These are phyloP conservation scores for Candida railenensis DNA, from an alignment of 805 yeast species.

Conservation along the genomic window DNA sequence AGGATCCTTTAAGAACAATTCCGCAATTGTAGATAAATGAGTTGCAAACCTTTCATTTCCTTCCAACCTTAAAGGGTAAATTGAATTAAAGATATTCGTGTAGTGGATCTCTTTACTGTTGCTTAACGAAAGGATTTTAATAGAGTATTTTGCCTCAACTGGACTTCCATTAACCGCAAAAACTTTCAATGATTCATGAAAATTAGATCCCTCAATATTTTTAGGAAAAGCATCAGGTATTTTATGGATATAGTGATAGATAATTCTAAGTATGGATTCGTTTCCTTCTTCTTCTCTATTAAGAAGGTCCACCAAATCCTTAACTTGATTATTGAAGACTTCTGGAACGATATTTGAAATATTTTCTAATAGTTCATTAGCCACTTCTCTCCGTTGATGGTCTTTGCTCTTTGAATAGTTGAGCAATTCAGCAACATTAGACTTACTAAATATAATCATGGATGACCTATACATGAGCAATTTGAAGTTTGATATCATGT, in stretches of 20 bases:
- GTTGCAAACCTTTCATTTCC: constrained; percentile 44
- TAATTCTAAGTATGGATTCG: constrained; percentile 52
- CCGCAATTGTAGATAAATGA: constrained; percentile 59
- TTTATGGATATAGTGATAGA: constrained; percentile 56
- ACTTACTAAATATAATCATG: constrained; percentile 59
- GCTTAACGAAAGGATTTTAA: constrained; percentile 54
- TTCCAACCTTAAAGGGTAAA: constrained; percentile 51
- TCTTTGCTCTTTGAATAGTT: constrained; percentile 38
- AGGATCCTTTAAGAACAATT: constrained; percentile 52
- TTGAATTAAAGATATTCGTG: constrained; percentile 34
- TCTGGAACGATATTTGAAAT: constrained; percentile 63
- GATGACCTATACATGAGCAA: constrained; percentile 63
- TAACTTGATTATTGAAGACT: constrained; percentile 59
- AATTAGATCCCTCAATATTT: constrained; percentile 27
- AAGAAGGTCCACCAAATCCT: constrained; percentile 44
- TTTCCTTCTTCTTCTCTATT: constrained; percentile 16
- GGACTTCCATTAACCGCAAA: constrained; percentile 56
- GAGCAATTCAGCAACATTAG: constrained; percentile 59
- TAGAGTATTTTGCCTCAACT: constrained; percentile 61
- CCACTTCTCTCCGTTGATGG: constrained; percentile 26
- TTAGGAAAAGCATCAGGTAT: constrained; percentile 48
- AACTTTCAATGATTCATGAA: constrained; percentile 43
- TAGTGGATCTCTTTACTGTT: constrained; percentile 37
- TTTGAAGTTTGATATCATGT: constrained; percentile 53
- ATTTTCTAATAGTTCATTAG: constrained; percentile 57